Base-by-base conservation (phyloP, 805 yeast species). In the Yarrowia divulgata region DNA sequence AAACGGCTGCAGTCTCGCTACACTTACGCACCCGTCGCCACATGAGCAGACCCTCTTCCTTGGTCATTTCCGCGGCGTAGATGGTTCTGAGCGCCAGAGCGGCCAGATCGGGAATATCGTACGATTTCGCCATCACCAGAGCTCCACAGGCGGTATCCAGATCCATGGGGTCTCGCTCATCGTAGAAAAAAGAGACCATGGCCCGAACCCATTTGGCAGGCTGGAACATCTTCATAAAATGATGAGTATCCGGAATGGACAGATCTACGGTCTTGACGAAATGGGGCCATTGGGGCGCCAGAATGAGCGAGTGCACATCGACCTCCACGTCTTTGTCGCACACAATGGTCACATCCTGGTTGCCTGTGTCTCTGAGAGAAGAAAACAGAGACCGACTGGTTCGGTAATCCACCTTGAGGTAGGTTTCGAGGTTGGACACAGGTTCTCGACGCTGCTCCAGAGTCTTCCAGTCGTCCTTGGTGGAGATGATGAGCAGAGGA, bases 101-200 rank as follows among this genome's bases (percentile, higher is more conserved):
- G n/a, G 9, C 34, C 34, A 46, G 34, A 5, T 10, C 5, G 2
- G 50, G 50, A 5, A 46, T 23, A 23, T 19, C 16, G 34, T 46
- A 23, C 8, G 34, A 19, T 13, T 9, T 16, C 2, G 34, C 50
- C 6, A 46, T 12, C 3, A 23, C 50, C 34, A 46, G 50, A 10
- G n/a, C 50, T 23, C 50, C 50, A 23, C 34, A 46, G 16, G 50
- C 50, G 4, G 50, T 46, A 46, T 46, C 34, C 1, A 46, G 10
- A 13, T 46, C 50, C 50, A 46, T 46, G 50, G 50, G 50, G 13
- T 12, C 23, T 46, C 34, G 14, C 34, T 46, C 50, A 9, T 46
- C 50, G 50, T 46, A 23, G 34, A 46, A 46, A n/a, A 46, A 46
- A 1, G 34, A 23, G n/a, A 46, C 50, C 32, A 23, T 46, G n/a